Conservation (phyloP, 2,329 filamentous ascomycete species). For the Pyrenochaeta sp. region DNA sequence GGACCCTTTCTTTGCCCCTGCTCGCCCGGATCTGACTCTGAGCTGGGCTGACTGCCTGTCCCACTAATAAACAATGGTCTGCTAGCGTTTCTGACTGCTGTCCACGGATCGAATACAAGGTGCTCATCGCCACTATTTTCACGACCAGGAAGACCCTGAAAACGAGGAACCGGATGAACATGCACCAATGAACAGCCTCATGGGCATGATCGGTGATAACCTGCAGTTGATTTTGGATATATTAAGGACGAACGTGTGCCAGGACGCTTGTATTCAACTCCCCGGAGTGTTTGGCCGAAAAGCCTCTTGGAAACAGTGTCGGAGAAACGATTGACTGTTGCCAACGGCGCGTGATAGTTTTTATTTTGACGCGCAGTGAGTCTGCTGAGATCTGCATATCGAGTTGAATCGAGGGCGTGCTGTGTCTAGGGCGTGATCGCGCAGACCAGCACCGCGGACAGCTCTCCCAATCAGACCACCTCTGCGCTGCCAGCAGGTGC, state of each 20-base stretch:
- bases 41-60: conserved; percentile 7
- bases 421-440: background rate
- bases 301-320: too few species aligned
- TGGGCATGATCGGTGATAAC: conserved; percentile 24
- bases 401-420: background rate
- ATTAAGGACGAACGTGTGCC: background rate
- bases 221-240: conserved; percentile 10
- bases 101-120: conserved; percentile 21
- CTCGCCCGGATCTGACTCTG: background rate
- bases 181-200: conserved; percentile 5
- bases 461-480: conserved; percentile 8
- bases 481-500: background rate
- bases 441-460: background rate
- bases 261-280: too few species aligned
- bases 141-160: conserved; percentile 17
- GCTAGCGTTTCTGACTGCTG: background rate
- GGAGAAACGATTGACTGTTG: background rate
- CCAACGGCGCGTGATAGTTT: background rate
- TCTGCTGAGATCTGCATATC: background rate
- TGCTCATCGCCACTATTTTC: conserved; percentile 27
- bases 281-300: too few species aligned
- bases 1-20: conserved; percentile 12
- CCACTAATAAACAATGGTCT: background rate
- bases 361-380: background rate
- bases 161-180: background rate